Evolutionary conservation across 768 basidiomycete genomes (phyloP), one percentile per base, ranked within the genome.

Genomic region (Termitomyces sp.): DNA sequence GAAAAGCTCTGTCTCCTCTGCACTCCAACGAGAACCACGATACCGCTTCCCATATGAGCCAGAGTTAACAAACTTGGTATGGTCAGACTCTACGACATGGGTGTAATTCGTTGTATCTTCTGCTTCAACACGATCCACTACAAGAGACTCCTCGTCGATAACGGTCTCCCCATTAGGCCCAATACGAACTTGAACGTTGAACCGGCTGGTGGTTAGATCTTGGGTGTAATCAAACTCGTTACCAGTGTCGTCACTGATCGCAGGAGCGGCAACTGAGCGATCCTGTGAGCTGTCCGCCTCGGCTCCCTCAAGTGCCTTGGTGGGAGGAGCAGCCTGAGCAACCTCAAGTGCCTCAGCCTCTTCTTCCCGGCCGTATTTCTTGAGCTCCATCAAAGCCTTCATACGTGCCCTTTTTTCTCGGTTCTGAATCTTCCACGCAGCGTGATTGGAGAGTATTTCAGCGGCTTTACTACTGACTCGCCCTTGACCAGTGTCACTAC

Each of bases 1-100:
- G 68, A 96, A 96, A 19, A 86, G 69, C 55, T 94, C 92, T 0
- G 94, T 96, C 70, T 95, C 94, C 59, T 89, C 89, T n/a, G 82
- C 82, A 68, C 84, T 88, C 94, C 95, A 96, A 19, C 92, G 84
- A 16, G 87, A 87, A 10, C 89, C 89, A n/a, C 87, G 82, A 57
- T 82, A 84, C 58, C 88, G 87, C 71, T 85, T 92, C 51, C 87
- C 83, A 68, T 92, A 93, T 1, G 90, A 87, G 23, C 80, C 82
- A 19, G 89, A 90, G 68, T 95, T 96, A 54, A 92, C 83, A 64
- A 95, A 95, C 64, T 90, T 90, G 8, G 85, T 86, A 49, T 84
- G 80, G 63, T 95, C 93, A 0, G 86, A 90, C 69, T 92, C 90
- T 52, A 89, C 85, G 34, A 93, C 78, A 63, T 92, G 90, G 3